Evolutionary conservation across 2,329 filamentous ascomycete genomes (phyloP), one percentile per base, ranked within the genome.

Genomic region (Elsinoe australis): DNA sequence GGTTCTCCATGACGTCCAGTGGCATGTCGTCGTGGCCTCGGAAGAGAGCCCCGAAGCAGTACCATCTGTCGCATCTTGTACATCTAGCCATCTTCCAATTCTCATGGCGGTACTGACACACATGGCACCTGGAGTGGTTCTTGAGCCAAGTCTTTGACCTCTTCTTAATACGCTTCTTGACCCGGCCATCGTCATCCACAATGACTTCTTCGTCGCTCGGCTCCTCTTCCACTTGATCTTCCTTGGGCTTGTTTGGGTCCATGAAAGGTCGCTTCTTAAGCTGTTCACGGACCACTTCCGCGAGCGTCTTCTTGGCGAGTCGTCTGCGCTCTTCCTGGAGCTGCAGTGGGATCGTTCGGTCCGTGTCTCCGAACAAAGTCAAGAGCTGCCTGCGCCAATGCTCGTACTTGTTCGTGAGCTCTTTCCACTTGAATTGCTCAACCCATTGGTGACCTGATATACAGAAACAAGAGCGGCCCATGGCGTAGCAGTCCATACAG

Each of bases 401-500:
- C 53, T 95, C 89, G 61, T 96, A 88, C 51, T 85, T 83, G 44
- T 80, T 72, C 0, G 80, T 72, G 8, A 98, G 71, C 10, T 88
- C 80, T 33, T 79, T 74, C 89, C 89, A 96, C 9, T 78, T 71
- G 75, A 89, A 95, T 62, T 96, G 92, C 62, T 98, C 89, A 44
- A 87, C 87, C 89, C 90, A 98, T 52, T 78, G 80, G 8, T 95
- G 75, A 8, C 80, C 81, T 3, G 89, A 94, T 44, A 94, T 76
- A 60, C 92, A 98, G 2, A 78, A 79, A 62, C 92, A 98, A 36
- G 89, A 95, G 45, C 92, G 80, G 17, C 92, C 92, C 85, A 96
- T 94, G n/a, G 82, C 85, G 61, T 94, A 98, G 61, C 92, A 98
- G 57, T 98, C 92, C 85, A 98, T 89, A 61, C 92, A 98, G 17